Evolutionary conservation across 2,329 filamentous ascomycete genomes (phyloP).

Genomic region (Herpotrichia juniperi): DNA sequence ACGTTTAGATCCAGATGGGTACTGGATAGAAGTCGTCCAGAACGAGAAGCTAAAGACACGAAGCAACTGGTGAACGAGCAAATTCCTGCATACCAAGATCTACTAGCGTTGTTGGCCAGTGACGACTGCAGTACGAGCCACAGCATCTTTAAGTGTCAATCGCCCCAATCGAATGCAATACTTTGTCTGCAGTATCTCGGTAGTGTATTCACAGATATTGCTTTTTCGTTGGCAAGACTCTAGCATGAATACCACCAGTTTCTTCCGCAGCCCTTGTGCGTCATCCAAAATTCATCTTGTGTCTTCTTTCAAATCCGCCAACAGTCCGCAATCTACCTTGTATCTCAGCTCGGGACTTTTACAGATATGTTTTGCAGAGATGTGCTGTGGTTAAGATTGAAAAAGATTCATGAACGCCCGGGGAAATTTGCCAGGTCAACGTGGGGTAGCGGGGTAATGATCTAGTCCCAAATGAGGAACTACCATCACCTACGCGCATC

Average conservation of each 20-base stretch:
- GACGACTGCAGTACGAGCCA: neutral
- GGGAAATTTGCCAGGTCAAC: constrained; percentile 12
- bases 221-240: constrained; percentile 3
- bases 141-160: constrained; percentile 12
- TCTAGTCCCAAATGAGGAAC: constrained; percentile 24
- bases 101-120: neutral
- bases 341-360: neutral
- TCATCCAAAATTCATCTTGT: neutral
- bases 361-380: neutral
- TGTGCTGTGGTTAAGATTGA: no score
- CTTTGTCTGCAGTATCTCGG: neutral
- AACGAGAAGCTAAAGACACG: constrained; percentile 69
- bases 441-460: constrained; percentile 43
- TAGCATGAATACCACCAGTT: neutral
- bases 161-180: constrained; percentile 18
- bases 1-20: constrained; percentile 72
- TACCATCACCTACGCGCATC: constrained; percentile 13
- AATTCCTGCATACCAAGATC: neutral
- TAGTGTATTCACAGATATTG: constrained; percentile 6
- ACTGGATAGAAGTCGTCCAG: constrained; percentile 81
- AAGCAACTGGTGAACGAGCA: constrained; percentile 42
- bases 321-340: neutral
- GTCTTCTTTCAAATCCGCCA: neutral
- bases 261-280: neutral
- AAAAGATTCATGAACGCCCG: neutral